Evolutionary conservation across 768 basidiomycete species (phyloP), one percentile per base, ranked within the genome.

Genomic region (Tylopilus felleus): DNA sequence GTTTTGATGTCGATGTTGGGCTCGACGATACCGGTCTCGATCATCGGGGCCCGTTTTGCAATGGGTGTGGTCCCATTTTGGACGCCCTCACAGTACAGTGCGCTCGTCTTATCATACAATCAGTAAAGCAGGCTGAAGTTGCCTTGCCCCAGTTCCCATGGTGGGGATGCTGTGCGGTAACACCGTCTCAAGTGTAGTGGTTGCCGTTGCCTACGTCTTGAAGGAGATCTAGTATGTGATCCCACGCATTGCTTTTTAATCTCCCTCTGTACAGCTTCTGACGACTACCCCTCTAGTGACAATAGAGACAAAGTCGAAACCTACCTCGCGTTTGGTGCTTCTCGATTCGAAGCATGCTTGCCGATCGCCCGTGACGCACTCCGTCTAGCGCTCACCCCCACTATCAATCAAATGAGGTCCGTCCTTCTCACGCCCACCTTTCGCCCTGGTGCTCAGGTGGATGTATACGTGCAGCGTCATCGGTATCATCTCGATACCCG

Each of bases 161-260:
- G 78, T 91, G 8, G 90, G 93, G 8, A 94, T 93, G 93, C 75
- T 93, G 3, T 86, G 90, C 38, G 91, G 91, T 2, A 83, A 80
- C 51, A 84, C 89, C 1, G 86, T 94, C 48, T 85, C 86, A 0
- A 83, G 84, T 1, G 80, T 93, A 8, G 84, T 90, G 2, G 81
- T 94, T 0, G 78, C 85, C 3, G 74, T 86, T 4, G 81, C 79
- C 50, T 84, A 80, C 51, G 78, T 92, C n/a, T 74, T 91, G 43
- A 88, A 82, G 57, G 90, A 93, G 61, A 71, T 95, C 21, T 76
- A 81, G 89, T 90, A 59, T 25, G 84, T 75, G 33, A n/a, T 36
- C 2, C 19, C 27, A 13, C 19, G 2, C 23, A 14, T 55, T 40
- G 21, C 6, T 10, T 10, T 39, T 39, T 8, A n/a, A 39, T 19